Evolutionary conservation across 306 rosid genomes (phyloP).

Genomic region (Dalbergia oliveri): DNA sequence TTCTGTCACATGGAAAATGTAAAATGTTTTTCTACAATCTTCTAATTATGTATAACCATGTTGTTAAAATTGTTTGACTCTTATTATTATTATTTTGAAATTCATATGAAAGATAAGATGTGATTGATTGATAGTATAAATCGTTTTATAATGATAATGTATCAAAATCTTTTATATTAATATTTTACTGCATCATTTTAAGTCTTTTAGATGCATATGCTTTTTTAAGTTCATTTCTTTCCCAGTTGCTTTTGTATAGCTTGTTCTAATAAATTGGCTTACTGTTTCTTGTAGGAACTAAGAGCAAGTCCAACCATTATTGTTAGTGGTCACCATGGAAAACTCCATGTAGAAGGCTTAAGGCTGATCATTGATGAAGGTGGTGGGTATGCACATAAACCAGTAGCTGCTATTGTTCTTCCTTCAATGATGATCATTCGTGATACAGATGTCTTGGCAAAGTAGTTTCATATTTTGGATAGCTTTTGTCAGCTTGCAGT

Average conservation of each 20-base stretch:
- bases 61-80: too few relatives aligned
- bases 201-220: neutral
- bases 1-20: too few relatives aligned
- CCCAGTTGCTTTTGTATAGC: neutral
- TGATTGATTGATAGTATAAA: neutral
- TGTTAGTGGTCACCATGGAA: constrained; percentile 93
- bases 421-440: constrained; percentile 79
- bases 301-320: constrained; percentile 62
- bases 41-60: neutral
- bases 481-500: neutral
- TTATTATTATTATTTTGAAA: too few relatives aligned
- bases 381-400: constrained; percentile 66
- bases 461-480: constrained; percentile 48
- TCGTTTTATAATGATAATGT: too few relatives aligned
- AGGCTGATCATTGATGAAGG: constrained; percentile 86
- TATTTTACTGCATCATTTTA: neutral
- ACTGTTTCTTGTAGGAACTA: constrained; percentile 62
- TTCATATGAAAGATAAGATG: too few relatives aligned
- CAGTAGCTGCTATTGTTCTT: constrained; percentile 85
- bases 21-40: too few relatives aligned
- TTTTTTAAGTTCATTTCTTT: neutral
- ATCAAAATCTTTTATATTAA: neutral
- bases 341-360: constrained; percentile 76
- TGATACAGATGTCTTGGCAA: constrained; percentile 62
- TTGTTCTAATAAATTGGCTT: constrained; percentile 17